Percentiles rank a stretch among this genome's conserved stretches.
Conservation (phyloP, 371 early-diverging fungal genomes). For the Batkoa obscura region DNA sequence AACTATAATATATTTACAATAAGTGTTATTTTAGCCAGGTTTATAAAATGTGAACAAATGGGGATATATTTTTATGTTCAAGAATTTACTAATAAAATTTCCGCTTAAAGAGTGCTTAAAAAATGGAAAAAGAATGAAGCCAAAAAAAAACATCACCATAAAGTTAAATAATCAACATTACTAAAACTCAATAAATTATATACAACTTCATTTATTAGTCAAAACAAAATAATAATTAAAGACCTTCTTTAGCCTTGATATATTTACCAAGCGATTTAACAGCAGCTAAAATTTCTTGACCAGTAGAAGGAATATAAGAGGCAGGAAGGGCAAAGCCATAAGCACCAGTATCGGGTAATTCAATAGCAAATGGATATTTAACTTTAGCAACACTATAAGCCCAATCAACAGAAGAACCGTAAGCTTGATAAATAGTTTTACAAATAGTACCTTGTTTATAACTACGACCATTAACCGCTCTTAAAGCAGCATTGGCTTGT, state of each 20-base stretch:
- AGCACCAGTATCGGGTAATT: constrained; percentile 28
- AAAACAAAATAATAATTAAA: background rate
- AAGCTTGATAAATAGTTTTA: constrained; percentile 26
- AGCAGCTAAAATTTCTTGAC: constrained; percentile 23
- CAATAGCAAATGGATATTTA: constrained; percentile 29
- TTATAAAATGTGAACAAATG: too few relatives aligned
- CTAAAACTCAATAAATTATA: too few relatives aligned
- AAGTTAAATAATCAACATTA: too few relatives aligned
- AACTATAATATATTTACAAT: too few relatives aligned
- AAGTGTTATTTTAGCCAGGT: too few relatives aligned
- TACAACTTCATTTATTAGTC: too few relatives aligned
- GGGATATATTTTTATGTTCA: too few relatives aligned
- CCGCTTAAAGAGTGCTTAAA: too few relatives aligned
- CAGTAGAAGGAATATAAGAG: constrained; percentile 23
- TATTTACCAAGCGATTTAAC: constrained; percentile 15
- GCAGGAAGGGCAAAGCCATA: constrained; percentile 28
- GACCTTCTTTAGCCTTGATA: constrained; percentile 9
- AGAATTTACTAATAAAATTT: too few relatives aligned
- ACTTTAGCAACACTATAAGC: constrained; percentile 20
- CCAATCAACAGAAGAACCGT: constrained; percentile 19
- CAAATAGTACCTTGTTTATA: constrained; percentile 30
- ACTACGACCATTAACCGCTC: constrained; percentile 20
- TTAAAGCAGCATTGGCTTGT: constrained; percentile 20
- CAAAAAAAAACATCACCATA: too few relatives aligned
- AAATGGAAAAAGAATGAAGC: too few relatives aligned